Evolutionary conservation across 768 basidiomycete species (phyloP).

Genomic region (Mycena kentingensis): DNA sequence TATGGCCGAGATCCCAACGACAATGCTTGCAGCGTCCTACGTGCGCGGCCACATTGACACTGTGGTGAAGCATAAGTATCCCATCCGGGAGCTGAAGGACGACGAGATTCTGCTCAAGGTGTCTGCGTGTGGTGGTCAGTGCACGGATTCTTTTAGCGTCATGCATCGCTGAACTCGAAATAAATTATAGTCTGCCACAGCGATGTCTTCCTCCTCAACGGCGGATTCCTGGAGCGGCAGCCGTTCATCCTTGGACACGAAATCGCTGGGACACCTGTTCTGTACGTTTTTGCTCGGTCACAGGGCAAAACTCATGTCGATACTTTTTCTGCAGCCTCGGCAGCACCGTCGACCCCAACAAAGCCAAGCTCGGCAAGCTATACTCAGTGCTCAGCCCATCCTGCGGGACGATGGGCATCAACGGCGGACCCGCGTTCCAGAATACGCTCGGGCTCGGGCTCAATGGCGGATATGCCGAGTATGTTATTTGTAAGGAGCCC

Average conservation of each 20-base stretch:
- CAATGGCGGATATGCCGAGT: conserved; percentile 22
- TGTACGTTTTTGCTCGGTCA: not conserved
- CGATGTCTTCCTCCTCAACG: conserved; percentile 15
- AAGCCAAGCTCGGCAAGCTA: conserved; percentile 1
- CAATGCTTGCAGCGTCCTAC: conserved; percentile 16
- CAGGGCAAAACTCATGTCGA: not conserved
- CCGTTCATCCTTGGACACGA: conserved; percentile 19
- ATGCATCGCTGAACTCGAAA: not conserved
- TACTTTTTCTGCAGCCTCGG: conserved; percentile 14
- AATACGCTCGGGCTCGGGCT: conserved; percentile 9
- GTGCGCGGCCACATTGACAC: conserved; percentile 7
- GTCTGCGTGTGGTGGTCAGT: conserved; percentile 17
- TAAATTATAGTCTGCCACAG: conserved; percentile 15
- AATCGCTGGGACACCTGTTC: conserved; percentile 13
- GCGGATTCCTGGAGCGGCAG: conserved; percentile 4
- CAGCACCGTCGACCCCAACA: conserved; percentile 10
- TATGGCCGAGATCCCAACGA: conserved; percentile 6
- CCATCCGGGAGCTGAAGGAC: conserved; percentile 15
- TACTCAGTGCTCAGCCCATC: conserved; percentile 16
- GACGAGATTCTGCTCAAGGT: conserved; percentile 23
- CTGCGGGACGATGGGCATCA: not conserved
- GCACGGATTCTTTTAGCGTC: too few relatives aligned
- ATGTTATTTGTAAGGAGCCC: conserved; percentile 8
- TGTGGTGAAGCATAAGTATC: conserved; percentile 11
- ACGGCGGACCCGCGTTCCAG: not conserved